Conservation (phyloP, 176 grass and related monocot species). For the Microstegium vimineum region DNA sequence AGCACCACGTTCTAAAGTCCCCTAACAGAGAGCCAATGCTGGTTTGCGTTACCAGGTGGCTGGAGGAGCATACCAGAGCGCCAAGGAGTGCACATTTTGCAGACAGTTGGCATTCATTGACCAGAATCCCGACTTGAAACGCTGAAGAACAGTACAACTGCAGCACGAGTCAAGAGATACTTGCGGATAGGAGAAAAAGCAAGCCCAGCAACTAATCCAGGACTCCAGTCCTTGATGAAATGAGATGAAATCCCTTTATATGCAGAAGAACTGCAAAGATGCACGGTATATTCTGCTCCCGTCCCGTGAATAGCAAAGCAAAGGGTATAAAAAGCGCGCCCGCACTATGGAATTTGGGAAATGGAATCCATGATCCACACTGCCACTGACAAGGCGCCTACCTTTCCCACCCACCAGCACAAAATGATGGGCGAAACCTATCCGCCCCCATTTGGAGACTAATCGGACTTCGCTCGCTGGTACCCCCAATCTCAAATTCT, state of each 20-base stretch:
- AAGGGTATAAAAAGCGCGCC: background rate
- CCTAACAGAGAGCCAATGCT: background rate
- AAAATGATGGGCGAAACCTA: background rate
- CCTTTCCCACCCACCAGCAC: slow-evolving; percentile 11
- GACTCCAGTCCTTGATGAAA: background rate
- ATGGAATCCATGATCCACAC: slow-evolving; percentile 11
- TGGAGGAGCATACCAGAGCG: background rate
- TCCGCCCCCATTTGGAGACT: background rate
- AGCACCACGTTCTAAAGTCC: background rate
- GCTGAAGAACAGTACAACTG: background rate
- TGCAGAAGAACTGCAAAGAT: background rate
- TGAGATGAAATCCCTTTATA: background rate
- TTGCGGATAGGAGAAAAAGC: background rate
- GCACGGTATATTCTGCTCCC: background rate
- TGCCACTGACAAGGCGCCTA: background rate
- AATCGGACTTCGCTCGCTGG: background rate
- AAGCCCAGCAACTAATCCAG: background rate
- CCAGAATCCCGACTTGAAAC: background rate
- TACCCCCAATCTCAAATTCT: background rate
- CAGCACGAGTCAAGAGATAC: background rate
- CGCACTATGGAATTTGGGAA: background rate
- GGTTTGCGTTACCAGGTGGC: background rate
- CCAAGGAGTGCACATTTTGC: background rate
- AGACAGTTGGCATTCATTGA: background rate
- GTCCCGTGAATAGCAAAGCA: background rate